These are phyloP conservation scores for Saccharum hybrid DNA, from an alignment of 202 grass and related monocot genomes.

Conservation along the genomic window DNA sequence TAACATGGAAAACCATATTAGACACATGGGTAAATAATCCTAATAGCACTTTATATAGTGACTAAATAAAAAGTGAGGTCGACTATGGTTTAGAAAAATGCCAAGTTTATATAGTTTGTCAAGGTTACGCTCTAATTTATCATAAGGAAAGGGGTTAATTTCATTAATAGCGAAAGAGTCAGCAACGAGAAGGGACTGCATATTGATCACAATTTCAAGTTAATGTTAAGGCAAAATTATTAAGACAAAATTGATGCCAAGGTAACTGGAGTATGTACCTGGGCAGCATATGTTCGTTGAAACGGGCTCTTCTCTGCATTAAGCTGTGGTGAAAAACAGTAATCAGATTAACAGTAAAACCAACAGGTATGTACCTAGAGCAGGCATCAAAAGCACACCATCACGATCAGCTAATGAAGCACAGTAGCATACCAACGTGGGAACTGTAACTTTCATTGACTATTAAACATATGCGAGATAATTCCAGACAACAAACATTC, in stretches of 20 bases:
- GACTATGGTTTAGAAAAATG: conserved; percentile 14
- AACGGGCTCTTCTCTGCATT: conserved; percentile 98
- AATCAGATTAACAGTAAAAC: conserved; percentile 24
- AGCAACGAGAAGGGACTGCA: background rate
- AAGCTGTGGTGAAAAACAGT: conserved; percentile 51
- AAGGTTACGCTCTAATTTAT: background rate
- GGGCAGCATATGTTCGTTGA: conserved; percentile 84
- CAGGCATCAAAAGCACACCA: background rate
- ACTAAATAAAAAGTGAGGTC: background rate
- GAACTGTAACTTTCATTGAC: conserved; percentile 4
- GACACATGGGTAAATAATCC: background rate
- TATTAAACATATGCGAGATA: background rate
- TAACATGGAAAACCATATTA: conserved; percentile 8
- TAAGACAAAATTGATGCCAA: conserved; percentile 25
- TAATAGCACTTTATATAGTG: background rate
- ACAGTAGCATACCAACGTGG: background rate
- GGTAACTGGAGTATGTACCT: conserved; percentile 54
- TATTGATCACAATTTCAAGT: conserved; percentile 1
- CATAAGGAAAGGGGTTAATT: background rate
- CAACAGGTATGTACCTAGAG: background rate
- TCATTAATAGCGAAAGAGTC: background rate
- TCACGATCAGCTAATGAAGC: conserved; percentile 15
- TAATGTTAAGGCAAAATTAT: background rate
- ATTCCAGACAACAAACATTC: background rate
- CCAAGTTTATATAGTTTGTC: conserved; percentile 8